Conservation (phyloP, 2,329 filamentous ascomycete genomes). For the Trichophyton benhamiae region DNA sequence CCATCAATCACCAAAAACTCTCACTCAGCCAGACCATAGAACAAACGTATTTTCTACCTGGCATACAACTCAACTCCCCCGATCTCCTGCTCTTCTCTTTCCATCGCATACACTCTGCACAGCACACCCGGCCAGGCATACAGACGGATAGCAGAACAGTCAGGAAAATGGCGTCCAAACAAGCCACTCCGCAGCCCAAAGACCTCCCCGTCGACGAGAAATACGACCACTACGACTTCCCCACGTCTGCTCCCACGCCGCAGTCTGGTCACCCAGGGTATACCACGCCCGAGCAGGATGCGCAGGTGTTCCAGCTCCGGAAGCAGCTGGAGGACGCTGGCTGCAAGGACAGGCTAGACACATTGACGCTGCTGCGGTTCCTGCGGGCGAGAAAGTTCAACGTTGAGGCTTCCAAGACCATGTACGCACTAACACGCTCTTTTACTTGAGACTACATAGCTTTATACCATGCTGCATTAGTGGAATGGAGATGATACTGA, state of each 20-base stretch:
- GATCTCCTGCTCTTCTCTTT: not conserved
- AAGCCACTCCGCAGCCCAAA: conserved; percentile 18
- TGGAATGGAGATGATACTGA: not conserved
- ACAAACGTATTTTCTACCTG: too few relatives aligned
- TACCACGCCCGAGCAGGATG: conserved; percentile 76
- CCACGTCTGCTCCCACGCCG: conserved; percentile 58
- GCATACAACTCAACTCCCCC: too few relatives aligned
- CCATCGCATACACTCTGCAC: not conserved
- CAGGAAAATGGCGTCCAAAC: conserved; percentile 5
- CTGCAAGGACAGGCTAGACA: conserved; percentile 75
- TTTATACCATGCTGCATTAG: too few relatives aligned
- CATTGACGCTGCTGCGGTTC: conserved; percentile 83
- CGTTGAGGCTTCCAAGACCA: conserved; percentile 67
- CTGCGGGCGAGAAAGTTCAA: conserved; percentile 92
- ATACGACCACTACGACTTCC: conserved; percentile 94
- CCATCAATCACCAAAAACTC: not conserved
- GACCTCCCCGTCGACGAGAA: conserved; percentile 59
- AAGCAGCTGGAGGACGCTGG: conserved; percentile 72
- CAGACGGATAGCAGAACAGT: not conserved
- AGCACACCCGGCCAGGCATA: not conserved
- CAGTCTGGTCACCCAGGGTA: conserved; percentile 76
- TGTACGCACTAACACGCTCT: conserved; percentile 48
- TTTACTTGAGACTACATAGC: not conserved
- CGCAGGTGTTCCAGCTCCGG: conserved; percentile 75
- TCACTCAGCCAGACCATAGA: too few relatives aligned